phyloP scores from a whole-genome alignment of 2,329 filamentous ascomycete genomes.

The Ophiostoma quercus region DNA sequence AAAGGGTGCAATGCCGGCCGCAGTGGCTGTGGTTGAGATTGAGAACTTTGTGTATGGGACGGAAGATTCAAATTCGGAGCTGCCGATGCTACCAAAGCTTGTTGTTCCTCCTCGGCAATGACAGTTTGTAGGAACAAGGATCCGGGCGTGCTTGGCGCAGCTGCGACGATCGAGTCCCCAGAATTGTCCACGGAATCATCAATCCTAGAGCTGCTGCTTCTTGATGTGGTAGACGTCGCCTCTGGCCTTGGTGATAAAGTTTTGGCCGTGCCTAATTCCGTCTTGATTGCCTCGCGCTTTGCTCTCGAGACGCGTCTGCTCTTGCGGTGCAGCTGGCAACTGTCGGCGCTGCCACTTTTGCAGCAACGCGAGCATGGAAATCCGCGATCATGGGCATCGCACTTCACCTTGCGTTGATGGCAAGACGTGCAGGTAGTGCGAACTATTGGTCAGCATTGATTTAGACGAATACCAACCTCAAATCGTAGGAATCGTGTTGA shows the following conservation, averaged over 20 bases:
- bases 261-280: background rate
- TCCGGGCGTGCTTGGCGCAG: background rate
- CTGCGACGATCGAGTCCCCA: background rate
- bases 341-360: conserved; percentile 7
- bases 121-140: background rate
- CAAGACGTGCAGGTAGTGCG: conserved; percentile 19
- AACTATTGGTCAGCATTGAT: background rate
- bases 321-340: conserved; percentile 10
- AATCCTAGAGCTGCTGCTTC: background rate
- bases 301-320: background rate
- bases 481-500: background rate
- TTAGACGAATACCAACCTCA: background rate
- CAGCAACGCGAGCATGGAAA: conserved; percentile 19
- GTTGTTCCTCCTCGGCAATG: background rate
- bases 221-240: background rate
- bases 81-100: background rate
- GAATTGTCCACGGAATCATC: background rate
- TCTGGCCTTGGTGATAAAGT: background rate
- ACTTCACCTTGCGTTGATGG: conserved; percentile 20
- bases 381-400: conserved; percentile 19
- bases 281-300: background rate
- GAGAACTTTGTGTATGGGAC: background rate
- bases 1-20: background rate
- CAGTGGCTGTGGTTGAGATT: background rate
- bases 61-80: background rate